Base-by-base conservation (phyloP, 768 basidiomycete genomes). In the Lactifluus hygrophoroides region DNA sequence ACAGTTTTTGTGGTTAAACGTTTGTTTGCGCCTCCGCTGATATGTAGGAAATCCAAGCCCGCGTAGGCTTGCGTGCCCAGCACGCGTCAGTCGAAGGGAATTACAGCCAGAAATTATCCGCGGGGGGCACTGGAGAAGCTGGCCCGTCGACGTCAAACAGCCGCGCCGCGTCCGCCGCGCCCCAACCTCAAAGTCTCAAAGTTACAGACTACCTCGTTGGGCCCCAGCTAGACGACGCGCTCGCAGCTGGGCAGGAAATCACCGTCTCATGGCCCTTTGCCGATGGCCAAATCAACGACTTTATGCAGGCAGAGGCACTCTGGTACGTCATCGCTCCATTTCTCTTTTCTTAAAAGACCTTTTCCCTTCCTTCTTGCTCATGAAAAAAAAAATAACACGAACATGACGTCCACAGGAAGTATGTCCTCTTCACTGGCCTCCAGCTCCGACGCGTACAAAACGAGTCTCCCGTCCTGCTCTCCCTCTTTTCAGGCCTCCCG, bases 141-240 rank as follows among this genome's bases (percentile, higher is more conserved):
- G 71, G 69, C 40, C 66, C 72, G 1, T 68, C 69, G 10, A 75
- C 76, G 0, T 79, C 80, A 5, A 76, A 76, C 19, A 78, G 77
- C 51, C 76, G 81, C 32, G 67, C 74, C 6, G 78, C 82, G 19
- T 74, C 76, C 0, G 68, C 76, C 16, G 76, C 80, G 3, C 77
- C 79, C 44, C 70, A 75, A 48, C 60, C 69, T 27, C 71, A 66
- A 53, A 61, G 76, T 3, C 78, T 79, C 37, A 76, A 79, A 47
- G 82, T 85, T 19, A 83, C 82, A 38, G 88, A 90, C 66, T 94
- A 93, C 69, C 77, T 94, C 16, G 90, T 94, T 56, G 92, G 92
- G 1, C 59, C 79, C 3, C 84, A 83, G 55, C 77, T 94, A 1
- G 90, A 94, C 65, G 88, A 92, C 60, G 90, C 90, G 2, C 72